Base-by-base conservation (phyloP, 352 stramenopile genomes). In the Phytopythium kandeliae region DNA sequence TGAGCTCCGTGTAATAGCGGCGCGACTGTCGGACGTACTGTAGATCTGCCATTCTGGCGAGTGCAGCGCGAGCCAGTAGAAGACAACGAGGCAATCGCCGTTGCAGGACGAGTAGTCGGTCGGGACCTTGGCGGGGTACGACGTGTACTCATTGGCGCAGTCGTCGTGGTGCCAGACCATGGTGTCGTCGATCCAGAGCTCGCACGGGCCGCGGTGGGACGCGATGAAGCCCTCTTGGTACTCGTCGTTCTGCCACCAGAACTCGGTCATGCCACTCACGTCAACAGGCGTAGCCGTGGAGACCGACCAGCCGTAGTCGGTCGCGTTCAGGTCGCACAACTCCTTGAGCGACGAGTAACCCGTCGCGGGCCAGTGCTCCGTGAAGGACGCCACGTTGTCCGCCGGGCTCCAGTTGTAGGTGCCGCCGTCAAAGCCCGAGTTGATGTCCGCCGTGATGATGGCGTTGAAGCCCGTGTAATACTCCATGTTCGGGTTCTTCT, bases 1-100 rank as follows among this genome's bases (percentile, higher is more conserved):
- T 60, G 42, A 78, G 57, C 11, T 58, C 71, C 42, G 51, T 56
- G 53, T 69, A 71, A 13, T 33, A 33, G 5, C 28, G 5, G 28
- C 10, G 28, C 28, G 28, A n/a, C 28, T 5, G 5, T 33, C 28
- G 10, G 5, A 63, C 64, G 43, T 55, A 73, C 65, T 69, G 52
- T 79, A 79, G 31, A 79, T 57, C 48, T 79, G 69, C 69, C 65
- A 78, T 12, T 66, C 15, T 0, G 56, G 36, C 48, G 58, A 55
- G 63, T 78, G 62, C 22, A 75, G 38, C n/a, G 69, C 69, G 33
- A 75, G 37, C 65, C 71, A 83, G 66, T 80, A 79, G 60, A 86
- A 84, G 15, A 52, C 54, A 25, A 86, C 56, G 12, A 56, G 48
- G 28, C 75, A 86, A 24, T 60, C 67, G 19, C 72, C 68, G 35